These are phyloP conservation scores for Nothophytophthora sp. DNA, from an alignment of 352 stramenopile genomes.

Conservation along the genomic window DNA sequence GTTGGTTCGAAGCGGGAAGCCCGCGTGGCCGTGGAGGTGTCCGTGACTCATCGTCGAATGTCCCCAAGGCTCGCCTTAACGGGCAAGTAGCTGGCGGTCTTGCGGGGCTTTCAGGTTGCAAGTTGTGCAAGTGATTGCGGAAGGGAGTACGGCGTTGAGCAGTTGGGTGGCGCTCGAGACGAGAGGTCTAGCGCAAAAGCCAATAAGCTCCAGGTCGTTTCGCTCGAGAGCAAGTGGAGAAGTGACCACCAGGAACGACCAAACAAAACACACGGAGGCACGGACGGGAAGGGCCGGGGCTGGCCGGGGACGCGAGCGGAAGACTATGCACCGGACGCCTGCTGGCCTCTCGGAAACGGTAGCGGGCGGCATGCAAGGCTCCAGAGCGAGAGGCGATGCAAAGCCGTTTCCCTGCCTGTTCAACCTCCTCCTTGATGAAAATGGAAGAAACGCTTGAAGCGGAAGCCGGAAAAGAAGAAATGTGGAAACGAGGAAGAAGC, in stretches of 20 bases:
- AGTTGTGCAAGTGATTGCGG: too few species aligned
- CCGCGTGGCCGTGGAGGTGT: slow-evolving; percentile 13
- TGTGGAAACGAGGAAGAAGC: background rate
- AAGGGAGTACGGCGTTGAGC: background rate
- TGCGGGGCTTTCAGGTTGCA: too few species aligned
- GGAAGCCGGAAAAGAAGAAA: too few species aligned
- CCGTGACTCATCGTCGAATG: slow-evolving; percentile 28
- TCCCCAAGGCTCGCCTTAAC: too few species aligned
- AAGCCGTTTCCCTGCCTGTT: slow-evolving; percentile 10
- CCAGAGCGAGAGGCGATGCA: too few species aligned
- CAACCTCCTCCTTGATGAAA: slow-evolving; percentile 1
- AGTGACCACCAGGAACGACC: slow-evolving; percentile 11
- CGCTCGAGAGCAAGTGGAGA: background rate
- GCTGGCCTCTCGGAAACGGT: slow-evolving; percentile 17
- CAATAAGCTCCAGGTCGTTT: slow-evolving; percentile 25
- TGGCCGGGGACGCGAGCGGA: too few species aligned
- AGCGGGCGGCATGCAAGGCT: slow-evolving; percentile 8
- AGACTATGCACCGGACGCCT: slow-evolving; percentile 16
- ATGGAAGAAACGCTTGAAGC: slow-evolving; percentile 4
- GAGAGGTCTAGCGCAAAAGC: slow-evolving; percentile 18
- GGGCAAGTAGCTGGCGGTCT: too few species aligned
- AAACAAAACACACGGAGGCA: slow-evolving; percentile 5
- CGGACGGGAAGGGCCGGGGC: background rate
- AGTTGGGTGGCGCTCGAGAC: background rate
- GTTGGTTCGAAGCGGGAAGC: slow-evolving; percentile 67